phyloP scores from a whole-genome alignment of 306 rosid genomes.

The Chamaecrista fasciculata region DNA sequence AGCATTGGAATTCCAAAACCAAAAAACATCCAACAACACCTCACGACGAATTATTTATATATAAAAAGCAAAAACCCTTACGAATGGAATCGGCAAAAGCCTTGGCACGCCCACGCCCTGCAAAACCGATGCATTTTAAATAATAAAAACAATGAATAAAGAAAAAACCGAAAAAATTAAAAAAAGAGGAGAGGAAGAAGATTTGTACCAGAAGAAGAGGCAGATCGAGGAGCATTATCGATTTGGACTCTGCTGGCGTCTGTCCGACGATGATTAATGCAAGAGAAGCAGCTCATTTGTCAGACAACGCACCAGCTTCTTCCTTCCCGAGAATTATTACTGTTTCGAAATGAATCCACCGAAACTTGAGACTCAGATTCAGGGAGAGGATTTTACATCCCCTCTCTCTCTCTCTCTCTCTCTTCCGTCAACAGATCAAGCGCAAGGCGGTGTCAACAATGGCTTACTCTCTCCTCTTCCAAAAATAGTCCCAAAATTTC shows the following conservation, averaged over 20 bases:
- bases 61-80: constrained; percentile 6
- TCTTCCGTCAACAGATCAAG: neutral
- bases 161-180: neutral
- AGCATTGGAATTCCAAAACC: neutral
- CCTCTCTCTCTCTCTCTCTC: neutral
- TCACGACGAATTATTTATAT: too few species aligned
- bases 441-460: neutral
- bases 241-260: constrained; percentile 44
- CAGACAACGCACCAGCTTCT: neutral
- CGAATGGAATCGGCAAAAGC: neutral
- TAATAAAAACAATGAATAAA: neutral
- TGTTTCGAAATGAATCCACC: too few species aligned
- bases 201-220: neutral
- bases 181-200: neutral
- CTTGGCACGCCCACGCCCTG: neutral
- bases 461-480: neutral
- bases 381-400: neutral
- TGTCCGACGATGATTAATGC: constrained; percentile 37
- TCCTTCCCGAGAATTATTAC: neutral
- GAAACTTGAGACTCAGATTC: neutral
- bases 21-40: neutral
- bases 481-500: neutral
- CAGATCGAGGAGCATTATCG: constrained; percentile 30
- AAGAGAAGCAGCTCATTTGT: constrained; percentile 45
- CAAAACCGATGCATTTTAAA: neutral